Percentiles rank a stretch among this genome's conserved stretches.
Conservation (phyloP, 306 rosid species). For the Quercus aquifolioides region DNA sequence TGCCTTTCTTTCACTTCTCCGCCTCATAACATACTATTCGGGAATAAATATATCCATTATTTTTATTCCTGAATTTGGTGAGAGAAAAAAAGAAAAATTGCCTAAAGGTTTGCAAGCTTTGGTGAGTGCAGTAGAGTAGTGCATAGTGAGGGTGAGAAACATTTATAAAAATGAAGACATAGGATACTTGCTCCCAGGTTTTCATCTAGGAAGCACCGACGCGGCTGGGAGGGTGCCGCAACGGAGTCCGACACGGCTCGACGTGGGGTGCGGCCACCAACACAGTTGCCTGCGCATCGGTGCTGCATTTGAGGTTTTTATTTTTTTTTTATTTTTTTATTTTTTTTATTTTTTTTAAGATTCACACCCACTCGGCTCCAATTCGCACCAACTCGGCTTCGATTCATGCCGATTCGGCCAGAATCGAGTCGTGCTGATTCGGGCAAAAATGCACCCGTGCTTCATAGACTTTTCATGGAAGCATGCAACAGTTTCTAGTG, state of each 20-base stretch:
- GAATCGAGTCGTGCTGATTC: rapidly evolving
- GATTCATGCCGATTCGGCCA: not conserved
- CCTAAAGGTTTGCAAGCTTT: not conserved
- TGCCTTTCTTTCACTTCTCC: slow-evolving; percentile 54
- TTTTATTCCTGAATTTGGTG: not conserved
- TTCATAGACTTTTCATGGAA: slow-evolving; percentile 16
- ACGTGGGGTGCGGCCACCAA: rapidly evolving
- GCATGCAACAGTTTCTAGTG: not conserved
- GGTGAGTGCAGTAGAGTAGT: not conserved
- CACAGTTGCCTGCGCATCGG: rapidly evolving
- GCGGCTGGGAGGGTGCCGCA: no score
- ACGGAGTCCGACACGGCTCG: rapidly evolving
- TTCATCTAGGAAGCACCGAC: slow-evolving; percentile 26
- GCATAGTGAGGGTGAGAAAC: not conserved
- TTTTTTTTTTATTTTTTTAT: no score
- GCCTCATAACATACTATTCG: slow-evolving; percentile 42
- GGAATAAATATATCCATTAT: slow-evolving; percentile 66
- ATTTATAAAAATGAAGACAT: not conserved
- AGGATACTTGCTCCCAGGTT: slow-evolving; percentile 46
- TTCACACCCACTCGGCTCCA: rapidly evolving
- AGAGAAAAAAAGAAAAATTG: not conserved
- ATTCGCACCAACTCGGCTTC: no score
- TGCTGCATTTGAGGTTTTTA: no score
- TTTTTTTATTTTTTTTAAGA: no score
- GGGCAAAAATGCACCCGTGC: not conserved